Base-by-base conservation (phyloP, 2,329 filamentous ascomycete genomes). In the Emmonsiellopsis sp. region DNA sequence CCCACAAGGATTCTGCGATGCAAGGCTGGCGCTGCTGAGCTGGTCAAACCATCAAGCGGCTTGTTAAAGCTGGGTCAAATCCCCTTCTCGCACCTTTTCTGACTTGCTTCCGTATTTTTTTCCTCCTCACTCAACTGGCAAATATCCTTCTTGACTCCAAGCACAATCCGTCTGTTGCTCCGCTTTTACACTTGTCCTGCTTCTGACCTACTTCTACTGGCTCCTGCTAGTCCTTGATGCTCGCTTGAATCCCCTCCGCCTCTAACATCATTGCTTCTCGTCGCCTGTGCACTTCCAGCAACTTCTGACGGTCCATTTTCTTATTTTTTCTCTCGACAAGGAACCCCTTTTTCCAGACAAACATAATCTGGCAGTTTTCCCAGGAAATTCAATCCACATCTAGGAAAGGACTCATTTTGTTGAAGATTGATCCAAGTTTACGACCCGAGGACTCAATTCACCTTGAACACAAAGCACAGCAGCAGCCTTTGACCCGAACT, bases 391-490 rank as follows among this genome's bases (percentile, higher is more conserved):
- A 41, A 52, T 45, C 55, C 46, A 57, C 56, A 42, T 35, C 53
- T 57, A 54, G 60, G 60, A 62, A 45, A 57, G 59, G 60, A 58
- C 51, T 50, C 40, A 44, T 43, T 59, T 61, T 59, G 59, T 62
- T 69, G 56, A 63, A 62, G 40, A 53, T 59, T 54, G 47, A 37
- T 57, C 42, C 40, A 52, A 43, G 30, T 54, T 52, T 30, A 35
- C 50, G 50, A 46, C 49, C 38, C 50, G 20, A 45, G 50, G 50
- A 46, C 49, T 52, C 50, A 51, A 53, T 47, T 55, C 61, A 30
- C 54, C 61, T 61, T 56, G 61, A 62, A 59, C 57, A 61, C 57
- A 47, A 55, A 26, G 20, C 20, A 58, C 61, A 58, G 63, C 62
- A 65, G 54, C 55, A 40, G 32, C 30, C 43, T 43, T 49, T 52